Evolutionary conservation across 2,329 filamentous ascomycete species (phyloP).

Genomic region (Didymella arachidicola): DNA sequence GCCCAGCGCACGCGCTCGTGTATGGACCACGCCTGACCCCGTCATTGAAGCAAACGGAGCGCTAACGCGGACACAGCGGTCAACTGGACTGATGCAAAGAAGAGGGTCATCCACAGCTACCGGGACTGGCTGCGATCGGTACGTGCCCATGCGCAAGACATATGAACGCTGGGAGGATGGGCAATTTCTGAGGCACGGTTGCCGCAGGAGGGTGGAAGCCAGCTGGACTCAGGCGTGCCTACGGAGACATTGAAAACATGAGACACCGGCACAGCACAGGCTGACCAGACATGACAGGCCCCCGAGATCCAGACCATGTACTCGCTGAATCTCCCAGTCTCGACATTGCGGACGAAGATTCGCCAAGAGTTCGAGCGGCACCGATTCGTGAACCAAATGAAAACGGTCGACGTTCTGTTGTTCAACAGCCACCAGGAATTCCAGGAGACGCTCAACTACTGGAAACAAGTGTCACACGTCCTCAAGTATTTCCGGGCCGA

Average conservation of each 20-base stretch:
- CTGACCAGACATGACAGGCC: conserved; percentile 65
- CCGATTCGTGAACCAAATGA: conserved; percentile 88
- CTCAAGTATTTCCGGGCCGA: conserved; percentile 97
- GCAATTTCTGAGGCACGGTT: not conserved
- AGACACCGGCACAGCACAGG: not conserved
- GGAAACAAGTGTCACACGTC: conserved; percentile 95
- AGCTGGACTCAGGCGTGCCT: not conserved
- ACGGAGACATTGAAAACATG: not conserved
- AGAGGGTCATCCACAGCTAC: conserved; percentile 87
- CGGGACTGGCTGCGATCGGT: conserved; percentile 96
- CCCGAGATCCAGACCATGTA: conserved; percentile 99
- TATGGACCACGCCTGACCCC: conserved; percentile 38
- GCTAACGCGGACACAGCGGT: conserved; percentile 65
- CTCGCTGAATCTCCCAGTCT: conserved; percentile 86
- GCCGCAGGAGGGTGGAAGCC: not conserved
- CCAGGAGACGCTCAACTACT: conserved; percentile 99
- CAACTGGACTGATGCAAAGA: conserved; percentile 89
- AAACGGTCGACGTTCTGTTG: conserved; percentile 86
- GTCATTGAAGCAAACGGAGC: conserved; percentile 26
- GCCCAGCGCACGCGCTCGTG: conserved; percentile 65
- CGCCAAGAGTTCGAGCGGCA: conserved; percentile 97
- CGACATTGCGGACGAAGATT: conserved; percentile 88
- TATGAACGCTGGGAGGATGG: conserved; percentile 5
- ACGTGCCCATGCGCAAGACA: conserved; percentile 56
- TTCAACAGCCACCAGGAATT: conserved; percentile 93